Percentiles rank a stretch among this genome's conserved stretches.
Evolutionary conservation across 2,329 filamentous ascomycete genomes (phyloP).

Genomic region (Cordyceps militaris): DNA sequence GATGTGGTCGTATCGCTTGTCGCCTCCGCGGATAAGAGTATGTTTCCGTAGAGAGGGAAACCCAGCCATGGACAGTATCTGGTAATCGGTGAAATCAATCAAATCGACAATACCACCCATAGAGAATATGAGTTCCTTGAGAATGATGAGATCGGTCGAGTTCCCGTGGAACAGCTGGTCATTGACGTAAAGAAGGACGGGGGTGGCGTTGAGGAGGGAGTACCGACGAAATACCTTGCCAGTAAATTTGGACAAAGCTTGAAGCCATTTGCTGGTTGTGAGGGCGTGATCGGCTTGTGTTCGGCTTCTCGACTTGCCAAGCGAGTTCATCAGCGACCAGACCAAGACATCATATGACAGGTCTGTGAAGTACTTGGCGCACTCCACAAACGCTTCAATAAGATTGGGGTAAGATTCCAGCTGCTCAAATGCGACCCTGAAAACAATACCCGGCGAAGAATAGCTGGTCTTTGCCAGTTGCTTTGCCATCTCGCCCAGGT

Average conservation of each 20-base stretch:
- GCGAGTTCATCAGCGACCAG: conserved; percentile 79
- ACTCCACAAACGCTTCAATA: conserved; percentile 91
- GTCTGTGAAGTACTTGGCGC: conserved; percentile 86
- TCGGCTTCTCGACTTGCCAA: conserved; percentile 56
- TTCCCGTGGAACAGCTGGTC: conserved; percentile 76
- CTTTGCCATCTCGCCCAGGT: conserved; percentile 78
- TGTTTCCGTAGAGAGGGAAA: conserved; percentile 72
- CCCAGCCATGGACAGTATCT: conserved; percentile 82
- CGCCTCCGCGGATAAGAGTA: conserved; percentile 71
- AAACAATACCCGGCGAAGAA: conserved; percentile 84
- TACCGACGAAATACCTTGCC: conserved; percentile 87
- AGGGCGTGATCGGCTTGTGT: conserved; percentile 56
- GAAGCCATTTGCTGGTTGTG: conserved; percentile 85
- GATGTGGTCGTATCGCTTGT: conserved; percentile 70
- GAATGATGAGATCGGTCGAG: conserved; percentile 81
- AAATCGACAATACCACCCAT: conserved; percentile 93
- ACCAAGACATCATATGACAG: conserved; percentile 89
- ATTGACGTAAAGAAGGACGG: conserved; percentile 83
- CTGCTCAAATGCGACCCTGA: conserved; percentile 80
- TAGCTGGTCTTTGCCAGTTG: conserved; percentile 87
- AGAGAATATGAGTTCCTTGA: conserved; percentile 81
- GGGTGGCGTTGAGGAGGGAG: conserved; percentile 71
- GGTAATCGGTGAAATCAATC: conserved; percentile 79
- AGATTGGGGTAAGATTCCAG: conserved; percentile 93
- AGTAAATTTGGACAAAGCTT: conserved; percentile 82